Evolutionary conservation across 345 rosid genomes (phyloP).

Genomic region (Adansonia digitata): DNA sequence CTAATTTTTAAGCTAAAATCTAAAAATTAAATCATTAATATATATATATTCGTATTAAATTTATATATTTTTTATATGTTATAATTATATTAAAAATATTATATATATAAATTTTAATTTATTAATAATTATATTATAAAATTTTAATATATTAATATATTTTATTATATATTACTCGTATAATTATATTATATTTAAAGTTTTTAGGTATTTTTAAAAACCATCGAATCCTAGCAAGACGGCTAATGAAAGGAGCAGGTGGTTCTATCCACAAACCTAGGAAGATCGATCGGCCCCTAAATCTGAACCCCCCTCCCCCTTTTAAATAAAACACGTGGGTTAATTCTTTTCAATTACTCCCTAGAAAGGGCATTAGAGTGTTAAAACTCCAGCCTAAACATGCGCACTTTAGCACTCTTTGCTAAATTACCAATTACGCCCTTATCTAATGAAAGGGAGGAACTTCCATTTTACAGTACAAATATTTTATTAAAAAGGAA

Average conservation of each 20-base stretch:
- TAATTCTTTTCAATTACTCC: background rate
- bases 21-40: too few relatives aligned
- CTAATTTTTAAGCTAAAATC: too few relatives aligned
- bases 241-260: background rate
- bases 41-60: too few relatives aligned
- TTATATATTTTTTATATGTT: too few relatives aligned
- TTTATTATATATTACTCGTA: too few relatives aligned
- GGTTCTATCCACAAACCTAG: constrained; percentile 33
- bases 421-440: constrained; percentile 13
- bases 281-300: constrained; percentile 11
- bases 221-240: too few relatives aligned
- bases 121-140: too few relatives aligned
- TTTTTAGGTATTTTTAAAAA: too few relatives aligned
- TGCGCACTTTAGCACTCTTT: constrained; percentile 26
- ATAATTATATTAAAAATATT: too few relatives aligned
- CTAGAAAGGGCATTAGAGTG: background rate
- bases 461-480: background rate
- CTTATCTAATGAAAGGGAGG: background rate
- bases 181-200: too few relatives aligned
- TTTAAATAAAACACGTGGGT: background rate
- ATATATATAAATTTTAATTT: too few relatives aligned
- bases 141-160: too few relatives aligned
- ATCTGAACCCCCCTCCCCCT: background rate
- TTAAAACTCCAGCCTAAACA: background rate
- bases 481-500: background rate